Evolutionary conservation across 768 basidiomycete species (phyloP).

Genomic region (Pisolithus orientalis): DNA sequence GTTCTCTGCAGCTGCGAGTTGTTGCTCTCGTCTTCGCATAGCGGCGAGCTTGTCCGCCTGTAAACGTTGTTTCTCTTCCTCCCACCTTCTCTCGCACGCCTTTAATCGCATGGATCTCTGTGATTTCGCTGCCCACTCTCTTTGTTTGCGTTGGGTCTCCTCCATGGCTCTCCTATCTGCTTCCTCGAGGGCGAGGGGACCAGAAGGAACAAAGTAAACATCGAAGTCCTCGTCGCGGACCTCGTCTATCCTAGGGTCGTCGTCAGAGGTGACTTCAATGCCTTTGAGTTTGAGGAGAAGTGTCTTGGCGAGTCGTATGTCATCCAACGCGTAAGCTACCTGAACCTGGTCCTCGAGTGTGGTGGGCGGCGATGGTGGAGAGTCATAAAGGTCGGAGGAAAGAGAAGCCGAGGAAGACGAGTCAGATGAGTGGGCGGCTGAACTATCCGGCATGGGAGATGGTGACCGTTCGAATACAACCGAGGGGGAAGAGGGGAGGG

Average conservation of each 20-base stretch:
- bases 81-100: conserved; percentile 45
- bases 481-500: conserved; percentile 6
- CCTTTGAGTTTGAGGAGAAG: conserved; percentile 57
- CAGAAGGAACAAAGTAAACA: conserved; percentile 32
- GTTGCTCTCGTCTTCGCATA: conserved; percentile 28
- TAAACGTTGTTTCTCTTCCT: conserved; percentile 38
- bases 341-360: conserved; percentile 61
- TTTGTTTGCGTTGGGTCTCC: conserved; percentile 29
- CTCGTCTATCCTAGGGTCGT: conserved; percentile 57
- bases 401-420: conserved; percentile 21
- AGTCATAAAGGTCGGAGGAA: conserved; percentile 38
- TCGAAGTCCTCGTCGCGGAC: conserved; percentile 48
- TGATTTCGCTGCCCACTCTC: conserved; percentile 28
- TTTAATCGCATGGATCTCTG: conserved; percentile 35
- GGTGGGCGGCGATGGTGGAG: conserved; percentile 35
- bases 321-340: conserved; percentile 59
- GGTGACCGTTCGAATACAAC: too few species aligned
- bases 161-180: conserved; percentile 33
- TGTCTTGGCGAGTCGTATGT: conserved; percentile 61
- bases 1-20: conserved; percentile 19
- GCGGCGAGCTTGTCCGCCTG: conserved; percentile 34
- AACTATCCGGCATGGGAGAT: conserved; percentile 12
- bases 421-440: background rate
- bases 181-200: conserved; percentile 36
- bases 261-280: conserved; percentile 50